Evolutionary conservation across 1,139 yeast genomes (phyloP).

Genomic region (Torulaspora pretoriensis): DNA sequence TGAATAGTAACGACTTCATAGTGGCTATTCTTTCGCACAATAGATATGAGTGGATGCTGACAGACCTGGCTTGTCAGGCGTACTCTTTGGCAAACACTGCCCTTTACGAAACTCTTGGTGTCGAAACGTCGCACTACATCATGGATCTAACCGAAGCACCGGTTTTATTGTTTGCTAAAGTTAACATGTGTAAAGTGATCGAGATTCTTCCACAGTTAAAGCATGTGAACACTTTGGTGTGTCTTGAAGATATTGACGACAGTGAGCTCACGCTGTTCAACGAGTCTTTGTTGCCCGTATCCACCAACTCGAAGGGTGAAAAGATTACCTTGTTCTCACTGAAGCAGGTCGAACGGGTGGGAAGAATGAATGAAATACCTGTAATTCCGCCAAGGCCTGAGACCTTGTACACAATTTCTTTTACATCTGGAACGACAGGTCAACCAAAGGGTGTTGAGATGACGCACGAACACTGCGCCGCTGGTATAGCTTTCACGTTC

Average conservation of each 20-base stretch:
- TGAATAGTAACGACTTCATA: constrained; percentile 41
- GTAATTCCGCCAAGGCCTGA: constrained; percentile 51
- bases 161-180: constrained; percentile 48
- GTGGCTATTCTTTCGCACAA: constrained; percentile 57
- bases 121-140: constrained; percentile 55
- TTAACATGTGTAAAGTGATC: constrained; percentile 45
- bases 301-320: constrained; percentile 23
- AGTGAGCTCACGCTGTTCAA: constrained; percentile 34
- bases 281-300: constrained; percentile 20
- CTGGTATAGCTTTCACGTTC: constrained; percentile 42
- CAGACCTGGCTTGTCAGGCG: constrained; percentile 56
- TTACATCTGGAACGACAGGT: constrained; percentile 79
- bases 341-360: constrained; percentile 52
- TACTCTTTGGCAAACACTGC: constrained; percentile 55
- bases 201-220: constrained; percentile 39
- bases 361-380: constrained; percentile 45
- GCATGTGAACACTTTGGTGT: constrained; percentile 44
- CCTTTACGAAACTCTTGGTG: constrained; percentile 61
- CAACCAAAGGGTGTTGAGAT: constrained; percentile 71
- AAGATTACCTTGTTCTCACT: constrained; percentile 42
- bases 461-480: constrained; percentile 50
- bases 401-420: constrained; percentile 60
- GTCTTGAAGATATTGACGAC: constrained; percentile 49
- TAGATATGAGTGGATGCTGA: constrained; percentile 54
- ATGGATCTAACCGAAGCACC: constrained; percentile 55